Conservation (phyloP, 2,329 filamentous ascomycete genomes). For the Colletotrichum salicis region DNA sequence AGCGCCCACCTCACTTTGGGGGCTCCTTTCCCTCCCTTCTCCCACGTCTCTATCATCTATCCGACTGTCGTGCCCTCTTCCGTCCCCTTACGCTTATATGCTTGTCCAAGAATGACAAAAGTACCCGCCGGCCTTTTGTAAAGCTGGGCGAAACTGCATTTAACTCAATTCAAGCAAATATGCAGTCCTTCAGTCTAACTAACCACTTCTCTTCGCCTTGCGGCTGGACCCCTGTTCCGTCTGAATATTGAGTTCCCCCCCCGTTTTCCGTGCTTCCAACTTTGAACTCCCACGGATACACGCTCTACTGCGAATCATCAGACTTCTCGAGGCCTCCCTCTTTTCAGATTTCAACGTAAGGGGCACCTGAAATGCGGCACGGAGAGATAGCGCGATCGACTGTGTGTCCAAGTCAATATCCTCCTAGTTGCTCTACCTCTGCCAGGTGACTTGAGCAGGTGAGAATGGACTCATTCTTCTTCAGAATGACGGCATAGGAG, state of each 20-base stretch:
- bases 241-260: not conserved
- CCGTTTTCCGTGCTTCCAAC: not conserved
- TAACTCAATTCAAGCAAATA: not conserved
- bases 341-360: not conserved
- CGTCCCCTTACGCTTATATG: too few relatives aligned
- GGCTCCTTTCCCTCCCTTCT: not conserved
- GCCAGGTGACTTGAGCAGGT: not conserved
- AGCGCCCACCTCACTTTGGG: not conserved
- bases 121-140: constrained; percentile 7
- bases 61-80: not conserved
- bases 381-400: not conserved
- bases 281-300: not conserved
- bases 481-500: not conserved
- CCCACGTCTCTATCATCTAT: not conserved
- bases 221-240: not conserved
- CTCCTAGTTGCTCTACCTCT: not conserved
- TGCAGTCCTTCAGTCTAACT: not conserved
- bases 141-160: constrained; percentile 15
- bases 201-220: not conserved
- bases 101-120: constrained; percentile 5
- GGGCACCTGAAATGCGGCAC: not conserved
- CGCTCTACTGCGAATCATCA: not conserved
- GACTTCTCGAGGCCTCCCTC: not conserved
- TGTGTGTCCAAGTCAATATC: too few relatives aligned
- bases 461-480: not conserved